These are phyloP conservation scores for Isoetes taiwanensis DNA, from an alignment of 75 land plant species.

Conservation along the genomic window DNA sequence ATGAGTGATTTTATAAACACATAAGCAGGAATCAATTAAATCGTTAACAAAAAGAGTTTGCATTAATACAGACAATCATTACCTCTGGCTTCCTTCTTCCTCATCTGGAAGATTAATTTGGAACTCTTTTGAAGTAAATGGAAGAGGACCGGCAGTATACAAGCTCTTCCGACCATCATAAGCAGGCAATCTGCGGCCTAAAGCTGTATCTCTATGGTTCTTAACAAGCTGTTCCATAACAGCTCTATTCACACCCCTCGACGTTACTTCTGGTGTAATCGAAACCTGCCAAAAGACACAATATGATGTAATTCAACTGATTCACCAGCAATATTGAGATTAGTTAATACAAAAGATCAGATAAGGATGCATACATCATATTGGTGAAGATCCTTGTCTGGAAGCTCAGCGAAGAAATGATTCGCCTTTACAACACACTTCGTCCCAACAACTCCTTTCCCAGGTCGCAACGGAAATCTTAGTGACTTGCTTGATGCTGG, in stretches of 20 bases:
- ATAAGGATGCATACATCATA: conserved; percentile 37
- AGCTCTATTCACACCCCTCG: conserved; percentile 37
- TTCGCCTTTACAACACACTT: conserved; percentile 41
- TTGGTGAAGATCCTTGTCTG: conserved; percentile 33
- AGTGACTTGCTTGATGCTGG: conserved; percentile 31
- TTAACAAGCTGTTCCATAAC: conserved; percentile 45
- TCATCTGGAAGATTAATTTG: conserved; percentile 36
- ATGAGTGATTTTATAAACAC: too few species aligned
- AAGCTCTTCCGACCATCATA: conserved; percentile 74
- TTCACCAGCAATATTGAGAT: too few species aligned
- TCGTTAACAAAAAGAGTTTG: too few species aligned
- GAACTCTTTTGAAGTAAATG: conserved; percentile 57
- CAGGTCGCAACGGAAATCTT: conserved; percentile 32
- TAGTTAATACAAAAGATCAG: too few species aligned
- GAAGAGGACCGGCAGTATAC: conserved; percentile 66
- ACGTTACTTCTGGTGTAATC: conserved; percentile 59
- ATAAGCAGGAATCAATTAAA: too few species aligned
- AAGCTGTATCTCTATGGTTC: conserved; percentile 19
- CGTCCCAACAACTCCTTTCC: conserved; percentile 28
- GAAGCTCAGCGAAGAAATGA: conserved; percentile 40
- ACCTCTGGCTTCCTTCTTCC: conserved; percentile 44
- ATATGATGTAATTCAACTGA: too few species aligned
- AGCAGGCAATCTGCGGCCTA: conserved; percentile 38
- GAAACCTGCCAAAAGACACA: conserved; percentile 71
- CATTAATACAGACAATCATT: too few species aligned